phyloP scores from a whole-genome alignment of 257 asterid genomes.

The Ajuga chamaepitys region DNA sequence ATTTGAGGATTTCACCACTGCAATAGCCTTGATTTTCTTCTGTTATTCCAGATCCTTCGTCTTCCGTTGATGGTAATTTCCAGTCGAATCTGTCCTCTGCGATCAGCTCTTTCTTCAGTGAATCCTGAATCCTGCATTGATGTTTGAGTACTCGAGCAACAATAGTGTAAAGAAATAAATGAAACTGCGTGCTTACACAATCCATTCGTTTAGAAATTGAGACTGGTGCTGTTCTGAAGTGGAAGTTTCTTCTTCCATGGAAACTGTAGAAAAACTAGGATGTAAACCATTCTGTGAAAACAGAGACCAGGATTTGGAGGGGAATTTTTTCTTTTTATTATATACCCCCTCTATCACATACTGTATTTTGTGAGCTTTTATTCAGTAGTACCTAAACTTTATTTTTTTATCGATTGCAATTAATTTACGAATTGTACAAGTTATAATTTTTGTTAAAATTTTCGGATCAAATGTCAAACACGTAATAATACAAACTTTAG shows the following conservation, averaged over 20 bases:
- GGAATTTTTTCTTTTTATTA: too few species aligned
- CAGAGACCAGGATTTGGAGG: too few species aligned
- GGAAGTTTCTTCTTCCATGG: conserved; percentile 17
- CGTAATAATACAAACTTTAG: too few species aligned
- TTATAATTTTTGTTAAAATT: too few species aligned
- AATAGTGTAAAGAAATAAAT: background rate
- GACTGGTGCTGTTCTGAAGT: conserved; percentile 3
- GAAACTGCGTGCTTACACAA: conserved; percentile 19
- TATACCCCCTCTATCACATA: too few species aligned
- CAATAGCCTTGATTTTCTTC: conserved; percentile 13
- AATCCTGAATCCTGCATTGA: conserved; percentile 48
- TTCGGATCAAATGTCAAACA: too few species aligned
- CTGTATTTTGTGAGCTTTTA: too few species aligned
- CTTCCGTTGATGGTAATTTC: conserved; percentile 30
- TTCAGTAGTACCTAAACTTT: too few species aligned
- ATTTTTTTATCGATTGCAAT: too few species aligned
- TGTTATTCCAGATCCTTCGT: background rate
- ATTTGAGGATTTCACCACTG: conserved; percentile 31
- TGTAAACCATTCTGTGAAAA: background rate
- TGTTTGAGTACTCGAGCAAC: background rate
- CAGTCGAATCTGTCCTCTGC: conserved; percentile 49
- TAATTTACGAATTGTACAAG: too few species aligned
- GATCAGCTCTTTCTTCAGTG: conserved; percentile 48
- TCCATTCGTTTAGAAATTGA: conserved; percentile 28
- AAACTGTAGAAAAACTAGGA: background rate